Base-by-base conservation (phyloP, 2,329 filamentous ascomycete species). In the Juglanconis juglandina region DNA sequence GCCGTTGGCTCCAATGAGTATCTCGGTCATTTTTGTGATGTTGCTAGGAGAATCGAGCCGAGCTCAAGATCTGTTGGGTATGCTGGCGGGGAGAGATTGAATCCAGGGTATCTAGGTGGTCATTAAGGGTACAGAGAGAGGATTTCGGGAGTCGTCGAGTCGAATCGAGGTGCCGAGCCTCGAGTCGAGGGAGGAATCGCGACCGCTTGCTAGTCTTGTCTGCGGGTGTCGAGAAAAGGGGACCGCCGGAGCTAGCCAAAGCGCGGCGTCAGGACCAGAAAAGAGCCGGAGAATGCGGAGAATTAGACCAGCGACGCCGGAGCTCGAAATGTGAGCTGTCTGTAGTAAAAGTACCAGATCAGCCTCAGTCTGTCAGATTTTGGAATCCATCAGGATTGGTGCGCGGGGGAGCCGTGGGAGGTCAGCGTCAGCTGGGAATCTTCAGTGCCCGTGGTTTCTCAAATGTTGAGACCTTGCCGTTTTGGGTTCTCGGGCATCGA, bases 11-110 rank as follows among this genome's bases (percentile, higher is more conserved):
- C 70, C 73, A 66, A 75, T 73, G 67, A 72, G 75, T 66, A 74
- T 73, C 70, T 81, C 77, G 66, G 80, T 75, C 83, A 86, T 85
- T 48, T 39, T 53, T 42, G 55, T 44, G 47, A 7, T 11, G 24
- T 57, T 44, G 46, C 11, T 39, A 68, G 75, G 65, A 56, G 37
- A 55, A 39, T 51, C 47, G 63, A 60, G 56, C 51, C 55, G 63
- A 35, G 56, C 62, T 53, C 44, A 46, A 17, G 37, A 60, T 37
- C 46, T 56, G 51, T 57, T 55, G 49, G 33, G 55, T 32, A 54
- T 52, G 44, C 56, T 55, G 49, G 47, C 57, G 42, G 52, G 39
- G 30, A 46, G 42, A 34, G n/a, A 32, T 41, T 33, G 11, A 32
- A 17, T 35, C 37, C 9, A 32, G 60, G 61, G 61, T 63, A 63